These are phyloP conservation scores for Fereydounia khargensis DNA, from an alignment of 1,284 basidiomycete genomes.

Conservation along the genomic window DNA sequence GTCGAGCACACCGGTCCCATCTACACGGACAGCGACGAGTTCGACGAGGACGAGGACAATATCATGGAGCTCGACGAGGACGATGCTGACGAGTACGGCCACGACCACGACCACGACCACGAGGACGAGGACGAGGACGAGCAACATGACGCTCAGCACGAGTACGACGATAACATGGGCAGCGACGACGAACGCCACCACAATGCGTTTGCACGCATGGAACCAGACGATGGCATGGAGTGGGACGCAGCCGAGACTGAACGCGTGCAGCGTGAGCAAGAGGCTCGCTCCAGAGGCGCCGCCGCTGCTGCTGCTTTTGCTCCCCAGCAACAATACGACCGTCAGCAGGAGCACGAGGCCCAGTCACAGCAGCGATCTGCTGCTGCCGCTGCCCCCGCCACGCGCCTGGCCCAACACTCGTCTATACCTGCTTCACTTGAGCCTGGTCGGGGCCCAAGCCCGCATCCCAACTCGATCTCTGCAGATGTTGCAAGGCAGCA, in stretches of 20 bases:
- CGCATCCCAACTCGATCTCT: too few relatives aligned
- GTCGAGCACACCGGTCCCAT: conserved; percentile 55
- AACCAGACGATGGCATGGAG: conserved; percentile 62
- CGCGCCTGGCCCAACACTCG: conserved; percentile 2
- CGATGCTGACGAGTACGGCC: conserved; percentile 8
- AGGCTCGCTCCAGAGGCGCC: conserved; percentile 5
- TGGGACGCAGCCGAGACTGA: conserved; percentile 61
- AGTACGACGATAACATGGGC: conserved; percentile 13
- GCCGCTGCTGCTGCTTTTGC: conserved; percentile 5
- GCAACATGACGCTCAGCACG: conserved; percentile 40
- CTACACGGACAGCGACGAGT: conserved; percentile 43
- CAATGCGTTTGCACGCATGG: conserved; percentile 44
- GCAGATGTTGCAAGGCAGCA: too few relatives aligned
- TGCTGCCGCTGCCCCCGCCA: conserved; percentile 7
- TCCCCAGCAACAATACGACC: conserved; percentile 57
- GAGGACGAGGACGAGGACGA: conserved; percentile 10
- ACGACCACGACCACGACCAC: conserved; percentile 18
- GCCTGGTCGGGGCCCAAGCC: too few relatives aligned
- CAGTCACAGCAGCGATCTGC: conserved; percentile 6
- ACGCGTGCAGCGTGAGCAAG: conserved; percentile 50
- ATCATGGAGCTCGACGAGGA: conserved; percentile 39
- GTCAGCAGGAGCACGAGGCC: conserved; percentile 37
- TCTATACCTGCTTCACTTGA: too few relatives aligned
- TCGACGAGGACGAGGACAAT: conserved; percentile 34
- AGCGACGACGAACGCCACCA: conserved; percentile 4